Conservation (phyloP, 495 filamentous ascomycete genomes). For the Neurospora sp. region DNA sequence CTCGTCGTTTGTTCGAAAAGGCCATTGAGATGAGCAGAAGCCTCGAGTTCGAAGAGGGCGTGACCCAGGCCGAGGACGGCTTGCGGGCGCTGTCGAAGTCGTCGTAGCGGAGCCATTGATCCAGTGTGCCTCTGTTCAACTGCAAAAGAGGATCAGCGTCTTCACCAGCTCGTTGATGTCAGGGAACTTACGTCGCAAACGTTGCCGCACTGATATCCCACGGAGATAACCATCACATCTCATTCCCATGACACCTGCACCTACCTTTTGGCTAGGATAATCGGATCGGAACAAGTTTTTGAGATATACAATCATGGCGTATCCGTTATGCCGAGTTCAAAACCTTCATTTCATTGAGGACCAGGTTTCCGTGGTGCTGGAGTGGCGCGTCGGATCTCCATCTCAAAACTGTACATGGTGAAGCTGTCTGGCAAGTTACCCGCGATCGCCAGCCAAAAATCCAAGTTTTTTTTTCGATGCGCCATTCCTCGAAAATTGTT, state of each 20-base stretch:
- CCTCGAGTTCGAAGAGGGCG: slow-evolving; percentile 55
- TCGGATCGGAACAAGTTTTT: neutral
- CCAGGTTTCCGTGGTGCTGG: neutral
- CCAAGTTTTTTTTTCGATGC: neutral
- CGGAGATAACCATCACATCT: neutral
- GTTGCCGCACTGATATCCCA: neutral
- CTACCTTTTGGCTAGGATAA: neutral
- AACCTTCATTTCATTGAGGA: neutral
- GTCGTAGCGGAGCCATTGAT: neutral
- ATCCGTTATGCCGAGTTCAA: neutral
- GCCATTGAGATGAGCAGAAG: slow-evolving; percentile 51
- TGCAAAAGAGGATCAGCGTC: neutral
- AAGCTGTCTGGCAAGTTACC: neutral
- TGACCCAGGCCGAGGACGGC: slow-evolving; percentile 47
- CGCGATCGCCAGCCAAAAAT: neutral
- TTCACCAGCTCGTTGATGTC: neutral
- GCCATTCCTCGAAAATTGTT: neutral
- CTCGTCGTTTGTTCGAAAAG: slow-evolving; percentile 52
- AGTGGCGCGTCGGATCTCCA: neutral
- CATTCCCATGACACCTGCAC: neutral
- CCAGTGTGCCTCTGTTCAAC: neutral
- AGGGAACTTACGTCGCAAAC: neutral
- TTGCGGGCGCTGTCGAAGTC: slow-evolving; percentile 23
- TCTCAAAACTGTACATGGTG: neutral
- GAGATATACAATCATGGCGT: neutral